Evolutionary conservation across 2,329 filamentous ascomycete species (phyloP), one percentile per base, ranked within the genome.

Genomic region (Diaporthe sp.): DNA sequence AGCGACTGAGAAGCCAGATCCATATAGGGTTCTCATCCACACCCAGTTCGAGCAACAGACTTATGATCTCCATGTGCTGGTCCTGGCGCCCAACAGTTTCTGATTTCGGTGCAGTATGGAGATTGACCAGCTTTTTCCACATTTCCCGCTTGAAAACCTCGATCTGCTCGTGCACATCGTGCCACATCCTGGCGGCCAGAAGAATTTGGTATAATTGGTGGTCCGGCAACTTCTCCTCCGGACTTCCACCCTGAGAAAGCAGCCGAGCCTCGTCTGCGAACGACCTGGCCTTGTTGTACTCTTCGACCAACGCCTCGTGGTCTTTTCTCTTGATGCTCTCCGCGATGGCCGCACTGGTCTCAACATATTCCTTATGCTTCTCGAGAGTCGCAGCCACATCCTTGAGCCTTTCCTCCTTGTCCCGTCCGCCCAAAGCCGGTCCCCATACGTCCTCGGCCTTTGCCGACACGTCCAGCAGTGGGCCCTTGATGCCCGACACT

Each of bases 391-490:
- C 89, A 30, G 95, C 88, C 12, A 98, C 91, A 0, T 91, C 89
- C 82, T 96, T 97, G 72, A 99, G 87, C 76, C 93, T 93, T 80
- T 96, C 94, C 80, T 98, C 97, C 80, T 96, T 95, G 79, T 98
- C 96, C 37, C 94, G 92, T 4, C 97, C 97, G 65, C 95, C 95
- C 50, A 99, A 84, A 1, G 97, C 96, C 2, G 97, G 97, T 0
- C 97, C 97, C 96, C 97, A 99, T 12, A 99, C 94, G 80, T 99
- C 97, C 82, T 98, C 95, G 0, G 96, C 97, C 83, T 98, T 98
- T 75, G 95, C 94, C 0, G 94, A 95, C 15, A 97, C 94, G 79
- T 98, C 97, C 13, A 97, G 88, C 71, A 99, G 86, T 25, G 97
- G 96, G 1, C 88, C 90, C 81, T 97, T 97, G 83, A 99, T 98